These are phyloP conservation scores for Aspergillus alliaceus DNA, from an alignment of 2,329 filamentous ascomycete species.

Conservation along the genomic window DNA sequence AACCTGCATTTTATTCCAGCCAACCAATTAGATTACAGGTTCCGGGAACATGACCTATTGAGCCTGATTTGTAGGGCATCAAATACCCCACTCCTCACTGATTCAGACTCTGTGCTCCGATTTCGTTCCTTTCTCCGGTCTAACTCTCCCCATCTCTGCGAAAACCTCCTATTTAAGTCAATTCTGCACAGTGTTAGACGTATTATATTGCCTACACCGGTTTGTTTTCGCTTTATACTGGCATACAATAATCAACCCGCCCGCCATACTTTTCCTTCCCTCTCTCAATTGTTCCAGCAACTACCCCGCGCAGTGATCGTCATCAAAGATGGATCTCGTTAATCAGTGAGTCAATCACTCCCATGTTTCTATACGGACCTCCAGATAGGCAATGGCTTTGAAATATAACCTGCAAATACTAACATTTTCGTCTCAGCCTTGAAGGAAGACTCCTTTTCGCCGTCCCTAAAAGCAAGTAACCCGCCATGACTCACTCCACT, in stretches of 20 bases:
- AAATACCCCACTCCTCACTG: neutral
- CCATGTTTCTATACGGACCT: neutral
- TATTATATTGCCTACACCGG: neutral
- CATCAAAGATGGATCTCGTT: conserved; percentile 57
- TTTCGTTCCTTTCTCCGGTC: neutral
- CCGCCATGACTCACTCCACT: conserved; percentile 21
- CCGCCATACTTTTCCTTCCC: neutral
- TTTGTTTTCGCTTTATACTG: neutral
- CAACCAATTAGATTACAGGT: neutral
- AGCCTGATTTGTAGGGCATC: neutral
- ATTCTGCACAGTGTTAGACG: neutral
- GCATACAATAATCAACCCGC: neutral
- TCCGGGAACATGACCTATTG: neutral
- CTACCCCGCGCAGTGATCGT: conserved; percentile 24
- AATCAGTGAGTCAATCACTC: conserved; percentile 53
- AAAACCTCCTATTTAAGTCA: neutral
- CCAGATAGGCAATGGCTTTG: conserved; percentile 1
- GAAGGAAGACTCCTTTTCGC: conserved; percentile 93
- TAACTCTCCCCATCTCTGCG: neutral
- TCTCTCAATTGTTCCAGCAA: conserved; percentile 1
- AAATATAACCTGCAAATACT: conserved; percentile 11
- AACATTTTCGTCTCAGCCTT: conserved; percentile 60
- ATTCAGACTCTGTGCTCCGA: conserved; percentile 7
- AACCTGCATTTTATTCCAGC: neutral
- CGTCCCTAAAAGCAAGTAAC: conserved; percentile 88